Percentiles rank a stretch among this genome's conserved stretches.
These are phyloP conservation scores for Marasmius fiardii DNA, from an alignment of 1,284 basidiomycete genomes.

Conservation along the genomic window DNA sequence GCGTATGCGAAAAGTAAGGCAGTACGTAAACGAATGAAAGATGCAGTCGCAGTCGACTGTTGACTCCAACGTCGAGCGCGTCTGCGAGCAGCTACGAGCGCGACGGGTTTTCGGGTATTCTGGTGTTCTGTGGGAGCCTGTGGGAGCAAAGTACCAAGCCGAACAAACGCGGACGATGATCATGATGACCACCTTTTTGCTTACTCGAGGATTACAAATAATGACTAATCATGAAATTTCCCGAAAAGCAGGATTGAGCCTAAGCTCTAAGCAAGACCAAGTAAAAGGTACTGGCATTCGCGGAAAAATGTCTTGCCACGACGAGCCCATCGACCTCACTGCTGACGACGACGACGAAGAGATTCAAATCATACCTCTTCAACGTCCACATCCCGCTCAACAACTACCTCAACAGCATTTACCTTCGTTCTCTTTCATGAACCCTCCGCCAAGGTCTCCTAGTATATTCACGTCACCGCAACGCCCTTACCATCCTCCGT, in stretches of 20 bases:
- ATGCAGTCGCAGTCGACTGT: not conserved
- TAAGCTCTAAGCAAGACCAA: not conserved
- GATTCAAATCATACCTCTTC: conserved; percentile 24
- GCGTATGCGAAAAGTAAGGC: not conserved
- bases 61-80: no score
- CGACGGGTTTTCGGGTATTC: no score
- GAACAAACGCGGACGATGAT: not conserved
- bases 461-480: conserved; percentile 11
- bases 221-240: not conserved
- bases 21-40: not conserved
- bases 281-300: not conserved
- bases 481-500: conserved; percentile 43
- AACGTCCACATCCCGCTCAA: conserved; percentile 25
- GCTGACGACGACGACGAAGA: conserved; percentile 49
- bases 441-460: conserved; percentile 6
- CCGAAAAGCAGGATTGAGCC: not conserved
- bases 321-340: conserved; percentile 59
- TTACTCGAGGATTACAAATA: not conserved
- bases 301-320: not conserved
- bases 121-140: no score
- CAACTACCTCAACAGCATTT: conserved; percentile 5
- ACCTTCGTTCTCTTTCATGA: conserved; percentile 10
- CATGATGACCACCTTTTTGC: no score
- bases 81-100: no score
- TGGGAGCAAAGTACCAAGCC: no score